Base-by-base conservation (phyloP, 768 basidiomycete species). In the Coprinopsis strossmayeri region DNA sequence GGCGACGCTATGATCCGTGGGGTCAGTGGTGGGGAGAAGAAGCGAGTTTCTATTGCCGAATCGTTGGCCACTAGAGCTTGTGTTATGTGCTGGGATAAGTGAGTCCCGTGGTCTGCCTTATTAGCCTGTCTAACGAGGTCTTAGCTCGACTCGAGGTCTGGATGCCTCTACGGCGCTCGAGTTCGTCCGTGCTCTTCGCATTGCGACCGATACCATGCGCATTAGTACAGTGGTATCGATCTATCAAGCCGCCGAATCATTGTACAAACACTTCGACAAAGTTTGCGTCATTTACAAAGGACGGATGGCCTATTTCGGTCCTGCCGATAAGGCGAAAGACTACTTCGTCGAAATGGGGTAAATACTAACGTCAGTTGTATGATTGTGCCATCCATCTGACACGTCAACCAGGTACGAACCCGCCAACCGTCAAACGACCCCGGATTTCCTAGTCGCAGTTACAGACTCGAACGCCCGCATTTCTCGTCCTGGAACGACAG, bases 41-140 rank as follows among this genome's bases (percentile, higher is more conserved):
- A 91, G 66, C 79, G 90, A 5, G 89, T 91, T 0, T 83, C 83
- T 0, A 85, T 90, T 54, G 74, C 78, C 1, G 89, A 91, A 58
- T 64, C 69, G 1, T 60, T 88, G 45, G 76, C 82, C 0, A 71
- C 77, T 4, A 69, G 82, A 27, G 71, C 77, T 3, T 71, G 73
- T 41, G 64, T 90, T 5, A 70, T 71, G 38, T 72, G 76, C 23
- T 87, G 83, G 83, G 84, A 86, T 62, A 85, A 38, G 35, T 38
- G 35, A 9, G 35, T 38, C 35, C 17, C 35, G 35, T 10, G 15
- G 7, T 15, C 30, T 32, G 15, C 30, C 9, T 18, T 17, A 7
- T 11, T 18, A 10, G 10, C 5, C 9, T 38, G 18, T 10, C 18
- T 10, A 10, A 11, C 11, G 18, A 10, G 5, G 9, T 18, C 17